A percentile compares a stretch with the other conserved stretches of the same genome.
Conservation (phyloP, 257 asterid species). For the Solanum commersonii region DNA sequence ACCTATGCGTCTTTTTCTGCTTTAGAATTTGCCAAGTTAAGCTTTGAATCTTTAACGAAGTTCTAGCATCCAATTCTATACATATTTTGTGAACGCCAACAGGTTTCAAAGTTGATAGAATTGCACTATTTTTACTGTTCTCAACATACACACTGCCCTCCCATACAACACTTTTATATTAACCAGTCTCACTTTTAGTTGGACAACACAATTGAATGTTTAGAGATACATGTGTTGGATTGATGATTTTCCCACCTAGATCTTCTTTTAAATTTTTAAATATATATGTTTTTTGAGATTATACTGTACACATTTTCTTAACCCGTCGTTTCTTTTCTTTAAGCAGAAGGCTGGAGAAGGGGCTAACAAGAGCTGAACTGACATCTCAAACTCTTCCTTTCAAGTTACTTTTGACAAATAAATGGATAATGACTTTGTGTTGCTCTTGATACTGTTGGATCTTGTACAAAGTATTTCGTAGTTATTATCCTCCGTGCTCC, state of each 20-base stretch:
- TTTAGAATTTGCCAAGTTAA: neutral
- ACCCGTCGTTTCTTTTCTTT: neutral
- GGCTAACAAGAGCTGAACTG: neutral
- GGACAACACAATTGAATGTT: neutral
- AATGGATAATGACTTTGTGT: neutral
- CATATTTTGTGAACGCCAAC: neutral
- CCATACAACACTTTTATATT: neutral
- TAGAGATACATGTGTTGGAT: neutral
- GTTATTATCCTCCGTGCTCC: neutral
- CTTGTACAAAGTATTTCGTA: neutral
- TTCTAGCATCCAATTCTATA: neutral
- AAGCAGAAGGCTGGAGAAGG: conserved; percentile 2
- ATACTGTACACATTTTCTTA: neutral
- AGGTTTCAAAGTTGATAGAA: neutral
- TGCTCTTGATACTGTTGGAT: neutral
- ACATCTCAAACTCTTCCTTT: neutral
- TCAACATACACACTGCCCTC: neutral
- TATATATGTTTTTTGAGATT: neutral
- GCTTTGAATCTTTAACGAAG: neutral
- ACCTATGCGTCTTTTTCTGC: neutral
- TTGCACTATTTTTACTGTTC: neutral
- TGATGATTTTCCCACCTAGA: neutral
- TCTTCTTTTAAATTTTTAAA: neutral
- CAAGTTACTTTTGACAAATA: neutral
- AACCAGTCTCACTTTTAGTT: neutral